These are phyloP conservation scores for Gonium pectorale DNA, from an alignment of 139 green algal genomes.

Conservation along the genomic window DNA sequence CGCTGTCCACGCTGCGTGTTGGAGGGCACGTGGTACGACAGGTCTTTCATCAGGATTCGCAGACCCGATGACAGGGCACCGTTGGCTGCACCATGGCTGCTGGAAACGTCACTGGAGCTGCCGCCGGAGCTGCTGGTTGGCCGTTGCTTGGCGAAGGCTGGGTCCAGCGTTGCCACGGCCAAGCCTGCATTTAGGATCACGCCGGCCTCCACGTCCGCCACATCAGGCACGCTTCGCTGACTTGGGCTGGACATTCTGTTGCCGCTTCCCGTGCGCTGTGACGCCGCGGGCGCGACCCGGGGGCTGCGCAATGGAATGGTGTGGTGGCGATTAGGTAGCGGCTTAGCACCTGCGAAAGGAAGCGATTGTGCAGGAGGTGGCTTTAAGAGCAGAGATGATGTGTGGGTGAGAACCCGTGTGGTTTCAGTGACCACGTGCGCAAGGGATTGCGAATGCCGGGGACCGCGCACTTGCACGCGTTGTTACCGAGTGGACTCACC, in stretches of 20 bases:
- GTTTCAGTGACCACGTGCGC: no score
- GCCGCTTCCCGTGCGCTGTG: no score
- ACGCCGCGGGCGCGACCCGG: no score
- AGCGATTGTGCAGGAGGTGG: no score
- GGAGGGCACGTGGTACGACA: constrained; percentile 71
- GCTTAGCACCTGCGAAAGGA: no score
- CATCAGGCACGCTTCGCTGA: background rate
- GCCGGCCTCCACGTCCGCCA: background rate
- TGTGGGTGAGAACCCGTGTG: no score
- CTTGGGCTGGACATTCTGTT: background rate
- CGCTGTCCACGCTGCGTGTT: constrained; percentile 63
- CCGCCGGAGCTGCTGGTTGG: background rate
- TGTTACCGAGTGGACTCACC: no score
- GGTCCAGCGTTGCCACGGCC: background rate
- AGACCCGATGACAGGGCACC: background rate
- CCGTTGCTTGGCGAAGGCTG: background rate
- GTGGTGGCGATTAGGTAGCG: no score
- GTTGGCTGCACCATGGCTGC: background rate
- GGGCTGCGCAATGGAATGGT: no score
- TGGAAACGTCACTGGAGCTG: background rate
- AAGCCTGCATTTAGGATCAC: background rate
- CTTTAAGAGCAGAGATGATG: no score
- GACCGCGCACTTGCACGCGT: no score
- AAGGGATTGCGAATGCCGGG: no score
- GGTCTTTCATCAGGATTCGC: constrained; percentile 41